phyloP scores from a whole-genome alignment of 2,329 filamentous ascomycete genomes.

The Ascochyta koolunga region DNA sequence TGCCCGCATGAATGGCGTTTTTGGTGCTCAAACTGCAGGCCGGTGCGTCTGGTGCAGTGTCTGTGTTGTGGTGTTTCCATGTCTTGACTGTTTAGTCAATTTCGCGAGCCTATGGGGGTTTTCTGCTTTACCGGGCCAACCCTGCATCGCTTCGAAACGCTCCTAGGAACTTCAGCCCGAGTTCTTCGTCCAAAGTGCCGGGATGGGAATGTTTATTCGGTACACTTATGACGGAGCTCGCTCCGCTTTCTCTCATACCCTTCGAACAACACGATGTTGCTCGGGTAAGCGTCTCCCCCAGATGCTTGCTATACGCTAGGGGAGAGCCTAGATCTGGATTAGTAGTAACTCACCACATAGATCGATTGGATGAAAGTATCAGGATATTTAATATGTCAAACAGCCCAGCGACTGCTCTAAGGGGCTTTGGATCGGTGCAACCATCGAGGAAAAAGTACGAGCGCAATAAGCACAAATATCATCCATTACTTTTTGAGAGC shows the following conservation, averaged over 20 bases:
- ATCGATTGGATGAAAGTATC: background rate
- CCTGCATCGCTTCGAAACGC: slow-evolving; percentile 3
- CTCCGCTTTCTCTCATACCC: slow-evolving; percentile 1
- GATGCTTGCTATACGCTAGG: background rate
- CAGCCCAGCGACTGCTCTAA: background rate
- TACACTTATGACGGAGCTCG: slow-evolving; percentile 2
- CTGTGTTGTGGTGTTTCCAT: background rate
- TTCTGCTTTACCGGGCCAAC: background rate
- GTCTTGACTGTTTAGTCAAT: background rate
- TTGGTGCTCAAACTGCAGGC: background rate
- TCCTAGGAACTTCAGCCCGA: background rate
- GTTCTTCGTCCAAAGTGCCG: background rate
- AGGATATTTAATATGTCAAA: background rate
- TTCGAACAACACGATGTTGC: background rate
- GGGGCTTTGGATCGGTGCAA: background rate
- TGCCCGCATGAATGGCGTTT: background rate
- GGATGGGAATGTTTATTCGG: background rate
- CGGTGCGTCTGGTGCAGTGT: background rate
- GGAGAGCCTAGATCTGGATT: background rate
- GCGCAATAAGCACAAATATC: background rate
- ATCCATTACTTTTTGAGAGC: background rate
- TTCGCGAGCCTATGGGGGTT: background rate
- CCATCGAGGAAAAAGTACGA: background rate
- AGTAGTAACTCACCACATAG: background rate
- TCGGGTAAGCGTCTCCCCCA: slow-evolving; percentile 7